phyloP scores from a whole-genome alignment of 352 stramenopile genomes.

The Phytophthora fragariae region DNA sequence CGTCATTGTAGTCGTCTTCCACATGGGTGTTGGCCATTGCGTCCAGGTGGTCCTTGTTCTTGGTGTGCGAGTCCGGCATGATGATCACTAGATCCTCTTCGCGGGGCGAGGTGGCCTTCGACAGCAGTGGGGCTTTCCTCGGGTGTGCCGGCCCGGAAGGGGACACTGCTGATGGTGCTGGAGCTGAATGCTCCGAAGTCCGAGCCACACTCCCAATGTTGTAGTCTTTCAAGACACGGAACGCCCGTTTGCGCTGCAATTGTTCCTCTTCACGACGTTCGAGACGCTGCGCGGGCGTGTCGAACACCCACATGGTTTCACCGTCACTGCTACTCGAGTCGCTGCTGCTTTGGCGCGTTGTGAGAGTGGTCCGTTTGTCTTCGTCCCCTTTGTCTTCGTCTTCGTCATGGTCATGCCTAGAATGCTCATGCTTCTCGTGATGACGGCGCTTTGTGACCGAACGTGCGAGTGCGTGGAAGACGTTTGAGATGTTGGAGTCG shows the following conservation, averaged over 20 bases:
- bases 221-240: constrained; percentile 65
- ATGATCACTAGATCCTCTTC: constrained; percentile 53
- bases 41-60: constrained; percentile 31
- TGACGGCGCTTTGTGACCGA: constrained; percentile 42
- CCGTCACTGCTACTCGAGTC: constrained; percentile 21
- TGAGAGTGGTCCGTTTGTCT: neutral
- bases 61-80: constrained; percentile 17
- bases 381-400: neutral
- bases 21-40: neutral
- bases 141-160: constrained; percentile 8
- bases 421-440: constrained; percentile 12
- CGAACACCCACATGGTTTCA: constrained; percentile 63
- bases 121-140: neutral
- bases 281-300: constrained; percentile 61
- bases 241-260: constrained; percentile 55
- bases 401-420: no score
- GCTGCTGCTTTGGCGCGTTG: neutral
- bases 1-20: neutral
- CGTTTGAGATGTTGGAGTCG: constrained; percentile 63
- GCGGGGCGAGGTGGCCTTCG: constrained; percentile 24
- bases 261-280: constrained; percentile 62
- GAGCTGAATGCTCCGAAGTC: neutral
- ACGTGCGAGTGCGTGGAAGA: constrained; percentile 58
- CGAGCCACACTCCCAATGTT: constrained; percentile 49
- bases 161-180: constrained; percentile 8